Conservation (phyloP, 2,329 filamentous ascomycete species). For the Colletotrichum karsti region DNA sequence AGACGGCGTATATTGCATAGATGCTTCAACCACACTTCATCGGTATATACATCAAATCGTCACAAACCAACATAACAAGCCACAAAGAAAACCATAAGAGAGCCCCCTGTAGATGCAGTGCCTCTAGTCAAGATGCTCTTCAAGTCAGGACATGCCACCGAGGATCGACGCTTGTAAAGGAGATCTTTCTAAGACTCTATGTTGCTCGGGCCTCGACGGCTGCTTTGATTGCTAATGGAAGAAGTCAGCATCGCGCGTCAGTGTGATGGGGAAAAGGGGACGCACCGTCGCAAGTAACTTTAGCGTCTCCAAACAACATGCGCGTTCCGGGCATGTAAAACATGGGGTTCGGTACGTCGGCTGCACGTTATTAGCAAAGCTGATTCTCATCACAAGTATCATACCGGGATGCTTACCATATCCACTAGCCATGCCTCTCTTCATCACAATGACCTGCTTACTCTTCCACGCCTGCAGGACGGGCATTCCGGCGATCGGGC, state of each 20-base stretch:
- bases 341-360: conserved; percentile 93
- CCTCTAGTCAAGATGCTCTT: conserved; percentile 17
- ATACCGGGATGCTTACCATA: conserved; percentile 67
- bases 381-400: neutral
- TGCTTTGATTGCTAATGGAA: conserved; percentile 47
- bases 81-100: neutral
- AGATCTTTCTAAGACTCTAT: conserved; percentile 26
- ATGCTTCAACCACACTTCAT: neutral
- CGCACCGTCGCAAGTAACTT: conserved; percentile 81
- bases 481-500: conserved; percentile 90
- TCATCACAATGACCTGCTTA: conserved; percentile 94
- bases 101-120: conserved; percentile 25
- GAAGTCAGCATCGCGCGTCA: conserved; percentile 31
- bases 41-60: neutral
- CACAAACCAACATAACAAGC: neutral
- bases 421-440: conserved; percentile 86
- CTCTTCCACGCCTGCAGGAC: conserved; percentile 94
- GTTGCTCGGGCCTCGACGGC: conserved; percentile 41
- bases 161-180: conserved; percentile 4
- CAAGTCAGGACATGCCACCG: conserved; percentile 4
- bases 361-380: conserved; percentile 45
- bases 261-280: neutral
- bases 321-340: conserved; percentile 90
- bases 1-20: neutral
- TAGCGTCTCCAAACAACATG: conserved; percentile 94